Evolutionary conservation across 805 yeast species (phyloP), one percentile per base, ranked within the genome.

Genomic region (Suhomyces xylopsoci): DNA sequence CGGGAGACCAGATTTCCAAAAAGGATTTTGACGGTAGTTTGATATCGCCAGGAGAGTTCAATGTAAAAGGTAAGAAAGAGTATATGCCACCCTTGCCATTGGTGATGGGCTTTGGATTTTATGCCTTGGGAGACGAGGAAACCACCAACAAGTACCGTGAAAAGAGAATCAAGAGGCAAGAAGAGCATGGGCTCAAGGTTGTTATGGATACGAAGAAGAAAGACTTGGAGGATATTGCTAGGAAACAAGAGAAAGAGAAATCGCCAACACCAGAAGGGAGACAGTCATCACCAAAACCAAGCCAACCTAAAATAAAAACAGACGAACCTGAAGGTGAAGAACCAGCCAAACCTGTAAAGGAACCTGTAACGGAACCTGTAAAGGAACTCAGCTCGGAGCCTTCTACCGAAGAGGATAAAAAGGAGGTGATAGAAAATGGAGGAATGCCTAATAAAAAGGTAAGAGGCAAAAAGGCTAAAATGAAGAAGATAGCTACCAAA

Each of bases 81-180:
- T 80, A 73, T 57, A 71, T 92, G 58, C 90, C 92, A 0, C 90
- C 97, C 3, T 79, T 86, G n/a, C 96, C 86, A 59, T 67, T 92
- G 61, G 90, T 85, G 1, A 87, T 94, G 94, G 99, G 99, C 0
- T 77, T 92, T 59, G 97, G 88, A 0, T 78, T 94, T 50, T 62
- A 89, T 52, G 90, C 96, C 88, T 71, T 85, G 53, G 75, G 83
- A 1, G 87, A 87, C 54, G 83, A 80, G 48, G 86, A 81, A 30
- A 77, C 78, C 2, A 74, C 83, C 2, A 56, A 59, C 24, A 65
- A 58, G 40, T 62, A 69, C 28, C 64, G 62, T 7, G 61, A 62
- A 3, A 51, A 61, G 14, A 64, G 80, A 57, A 46, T 57, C 3
- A 52, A 60, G 15, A 68, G 67, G 45, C 75, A 75, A 55, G 61